Evolutionary conservation across 129 eudicot genomes (phyloP).

Genomic region (Gnaphalium uliginosum): DNA sequence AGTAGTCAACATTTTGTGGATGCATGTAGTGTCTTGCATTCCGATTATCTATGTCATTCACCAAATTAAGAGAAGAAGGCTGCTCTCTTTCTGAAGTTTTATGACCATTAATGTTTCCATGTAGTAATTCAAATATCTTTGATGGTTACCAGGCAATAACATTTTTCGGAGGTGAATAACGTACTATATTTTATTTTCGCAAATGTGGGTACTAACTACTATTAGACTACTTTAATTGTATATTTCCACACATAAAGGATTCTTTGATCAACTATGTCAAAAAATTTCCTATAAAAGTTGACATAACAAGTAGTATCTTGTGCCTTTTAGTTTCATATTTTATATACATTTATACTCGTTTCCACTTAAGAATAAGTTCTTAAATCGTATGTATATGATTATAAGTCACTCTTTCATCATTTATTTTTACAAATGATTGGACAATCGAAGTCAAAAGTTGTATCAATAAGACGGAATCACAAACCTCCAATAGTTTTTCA

Average conservation of each 20-base stretch:
- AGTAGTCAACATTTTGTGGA: neutral
- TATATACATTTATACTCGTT: conserved; percentile 18
- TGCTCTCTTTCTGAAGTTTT: neutral
- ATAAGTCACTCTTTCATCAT: conserved; percentile 1
- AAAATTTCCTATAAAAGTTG: conserved; percentile 18
- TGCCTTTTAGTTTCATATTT: conserved; percentile 21
- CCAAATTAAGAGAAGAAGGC: neutral
- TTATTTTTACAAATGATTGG: neutral
- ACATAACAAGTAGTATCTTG: conserved; percentile 27
- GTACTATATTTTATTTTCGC: conserved; percentile 1
- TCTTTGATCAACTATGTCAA: conserved; percentile 18
- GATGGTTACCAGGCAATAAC: conserved; percentile 32
- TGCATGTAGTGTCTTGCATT: neutral
- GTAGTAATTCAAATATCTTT: conserved; percentile 4
- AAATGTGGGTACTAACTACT: conserved; percentile 20
- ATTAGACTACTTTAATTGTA: conserved; percentile 9
- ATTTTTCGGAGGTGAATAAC: conserved; percentile 6
- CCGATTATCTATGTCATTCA: neutral
- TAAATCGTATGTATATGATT: neutral
- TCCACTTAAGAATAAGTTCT: conserved; percentile 19
- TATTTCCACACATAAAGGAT: conserved; percentile 22
- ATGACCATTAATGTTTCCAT: neutral
- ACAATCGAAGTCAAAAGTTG: conserved; percentile 13
- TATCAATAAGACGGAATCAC: conserved; percentile 11
- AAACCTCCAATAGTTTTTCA: neutral